Evolutionary conservation across 2,329 filamentous ascomycete genomes (phyloP).

Genomic region (Neonectria magnoliae): DNA sequence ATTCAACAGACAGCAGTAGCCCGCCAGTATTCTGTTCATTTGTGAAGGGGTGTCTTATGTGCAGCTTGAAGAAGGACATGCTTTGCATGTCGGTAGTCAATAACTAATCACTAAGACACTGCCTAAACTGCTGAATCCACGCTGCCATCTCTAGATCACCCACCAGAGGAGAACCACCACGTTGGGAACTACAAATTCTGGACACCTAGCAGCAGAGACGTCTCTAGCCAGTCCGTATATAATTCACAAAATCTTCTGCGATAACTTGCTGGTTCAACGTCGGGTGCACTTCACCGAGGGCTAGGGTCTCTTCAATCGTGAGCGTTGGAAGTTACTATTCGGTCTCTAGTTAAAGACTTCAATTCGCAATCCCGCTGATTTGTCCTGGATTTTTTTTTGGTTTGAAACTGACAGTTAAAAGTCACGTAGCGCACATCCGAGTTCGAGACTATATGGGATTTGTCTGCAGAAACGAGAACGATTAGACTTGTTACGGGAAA

Average conservation of each 20-base stretch:
- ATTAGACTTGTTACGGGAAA: not conserved
- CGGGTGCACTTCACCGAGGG: slow-evolving; percentile 33
- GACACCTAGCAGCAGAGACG: slow-evolving; percentile 27
- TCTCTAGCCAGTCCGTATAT: slow-evolving; percentile 32
- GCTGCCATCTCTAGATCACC: slow-evolving; percentile 41
- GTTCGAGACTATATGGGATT: not conserved
- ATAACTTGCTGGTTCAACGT: slow-evolving; percentile 19
- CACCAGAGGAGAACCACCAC: slow-evolving; percentile 40
- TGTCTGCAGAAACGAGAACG: not conserved
- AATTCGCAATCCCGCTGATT: no score
- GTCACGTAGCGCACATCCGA: not conserved
- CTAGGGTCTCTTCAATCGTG: slow-evolving; percentile 38
- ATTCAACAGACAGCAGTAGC: slow-evolving; percentile 37
- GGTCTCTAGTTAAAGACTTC: not conserved
- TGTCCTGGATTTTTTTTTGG: not conserved
- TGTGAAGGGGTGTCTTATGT: slow-evolving; percentile 39
- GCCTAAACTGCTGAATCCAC: slow-evolving; percentile 38
- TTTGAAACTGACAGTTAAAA: not conserved
- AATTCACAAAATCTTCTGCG: slow-evolving; percentile 13
- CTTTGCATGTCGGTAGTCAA: slow-evolving; percentile 41
- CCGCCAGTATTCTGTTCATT: slow-evolving; percentile 34
- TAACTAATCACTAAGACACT: slow-evolving; percentile 37
- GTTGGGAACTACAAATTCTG: slow-evolving; percentile 42
- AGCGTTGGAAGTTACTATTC: slow-evolving; percentile 32
- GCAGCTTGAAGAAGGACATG: slow-evolving; percentile 43